Evolutionary conservation across 2,329 filamentous ascomycete genomes (phyloP), one percentile per base, ranked within the genome.

Genomic region (Colletotrichum abscissum): DNA sequence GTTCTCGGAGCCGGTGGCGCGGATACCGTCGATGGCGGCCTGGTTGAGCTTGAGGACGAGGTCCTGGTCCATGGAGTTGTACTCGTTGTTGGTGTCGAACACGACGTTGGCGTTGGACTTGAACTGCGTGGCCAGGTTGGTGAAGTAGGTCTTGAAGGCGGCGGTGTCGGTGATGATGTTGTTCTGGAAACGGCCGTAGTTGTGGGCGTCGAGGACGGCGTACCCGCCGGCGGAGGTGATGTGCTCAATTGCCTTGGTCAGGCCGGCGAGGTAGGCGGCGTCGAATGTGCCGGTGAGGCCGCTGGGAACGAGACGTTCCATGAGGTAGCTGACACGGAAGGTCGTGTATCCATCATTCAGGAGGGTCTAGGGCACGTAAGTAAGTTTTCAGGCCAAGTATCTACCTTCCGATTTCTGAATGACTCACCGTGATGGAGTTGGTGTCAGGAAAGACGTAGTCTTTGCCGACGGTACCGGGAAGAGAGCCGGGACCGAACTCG

Each of bases 371-470:
- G n/a, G n/a, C n/a, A n/a, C n/a, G n/a, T n/a, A n/a, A n/a, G n/a
- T n/a, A n/a, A n/a, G n/a, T n/a, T n/a, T n/a, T n/a, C n/a, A n/a
- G n/a, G n/a, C n/a, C n/a, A n/a, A n/a, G n/a, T n/a, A n/a, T n/a
- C n/a, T n/a, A n/a, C n/a, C n/a, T n/a, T n/a, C n/a, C n/a, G n/a
- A n/a, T n/a, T n/a, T n/a, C n/a, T n/a, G n/a, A n/a, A n/a, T n/a
- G n/a, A 73, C 81, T 76, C 72, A 83, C 82, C 60, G 79, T 80
- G 49, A 90, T 86, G 16, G 85, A 79, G 7, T 81, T 80, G 22
- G 86, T 80, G 65, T 88, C 85, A 3, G 91, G 91, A 85, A 90
- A 94, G 74, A 82, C 90, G 80, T 89, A 94, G 76, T 93, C 87
- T 11, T 81, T 91, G 74, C 87, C 88, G 77, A 88, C 87, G 0